These are phyloP conservation scores for Fusarium sp. DNA, from an alignment of 2,329 filamentous ascomycete genomes.

Conservation along the genomic window DNA sequence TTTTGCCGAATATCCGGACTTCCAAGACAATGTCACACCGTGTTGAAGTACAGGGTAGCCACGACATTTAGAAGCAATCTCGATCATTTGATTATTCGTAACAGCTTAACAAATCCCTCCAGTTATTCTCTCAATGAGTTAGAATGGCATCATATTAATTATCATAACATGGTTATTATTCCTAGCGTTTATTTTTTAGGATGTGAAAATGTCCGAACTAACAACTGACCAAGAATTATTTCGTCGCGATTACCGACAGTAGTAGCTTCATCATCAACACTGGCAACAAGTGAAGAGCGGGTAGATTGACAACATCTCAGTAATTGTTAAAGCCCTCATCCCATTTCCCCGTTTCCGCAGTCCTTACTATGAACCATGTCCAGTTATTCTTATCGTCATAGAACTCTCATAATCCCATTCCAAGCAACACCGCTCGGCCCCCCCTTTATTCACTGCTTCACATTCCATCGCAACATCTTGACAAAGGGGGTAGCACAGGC, in stretches of 20 bases:
- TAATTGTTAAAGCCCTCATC: not conserved
- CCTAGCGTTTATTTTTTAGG: fast-evolving
- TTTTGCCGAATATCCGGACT: not conserved
- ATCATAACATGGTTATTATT: fast-evolving
- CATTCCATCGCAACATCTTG: not conserved
- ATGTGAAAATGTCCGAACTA: fast-evolving
- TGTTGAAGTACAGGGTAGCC: not conserved
- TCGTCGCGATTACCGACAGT: not conserved
- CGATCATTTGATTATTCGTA: not conserved
- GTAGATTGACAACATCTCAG: fast-evolving
- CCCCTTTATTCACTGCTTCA: not conserved
- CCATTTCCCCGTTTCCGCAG: not conserved
- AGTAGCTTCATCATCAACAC: not conserved
- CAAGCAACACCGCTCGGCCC: not conserved
- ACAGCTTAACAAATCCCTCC: too few species aligned
- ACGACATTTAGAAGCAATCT: not conserved
- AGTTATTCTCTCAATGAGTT: not conserved
- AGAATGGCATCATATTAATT: not conserved
- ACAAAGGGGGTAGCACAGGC: not conserved
- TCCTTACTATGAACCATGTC: not conserved
- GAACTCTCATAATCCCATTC: not conserved
- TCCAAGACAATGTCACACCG: not conserved
- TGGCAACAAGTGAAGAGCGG: fast-evolving
- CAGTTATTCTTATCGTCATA: not conserved
- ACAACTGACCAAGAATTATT: fast-evolving